phyloP scores from a whole-genome alignment of 1,284 basidiomycete species.

The Phylloboletellus chloephorus region DNA sequence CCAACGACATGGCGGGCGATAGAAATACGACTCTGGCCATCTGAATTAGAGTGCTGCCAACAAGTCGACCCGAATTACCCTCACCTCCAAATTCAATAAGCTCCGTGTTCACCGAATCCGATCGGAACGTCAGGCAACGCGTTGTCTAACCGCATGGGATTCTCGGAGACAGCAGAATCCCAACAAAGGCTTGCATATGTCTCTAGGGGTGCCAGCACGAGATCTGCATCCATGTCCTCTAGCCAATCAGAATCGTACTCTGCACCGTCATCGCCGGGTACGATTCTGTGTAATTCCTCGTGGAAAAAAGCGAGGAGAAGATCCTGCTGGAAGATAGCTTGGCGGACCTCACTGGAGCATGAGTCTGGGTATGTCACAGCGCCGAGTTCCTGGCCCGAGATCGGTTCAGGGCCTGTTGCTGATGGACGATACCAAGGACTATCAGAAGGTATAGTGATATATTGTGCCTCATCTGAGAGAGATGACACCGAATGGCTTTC shows the following conservation, averaged over 20 bases:
- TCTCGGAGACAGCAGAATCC: constrained; percentile 24
- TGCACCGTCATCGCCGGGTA: constrained; percentile 12
- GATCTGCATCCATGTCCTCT: constrained; percentile 25
- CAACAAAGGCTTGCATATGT: constrained; percentile 29
- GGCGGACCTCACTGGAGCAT: constrained; percentile 30
- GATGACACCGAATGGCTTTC: constrained; percentile 19
- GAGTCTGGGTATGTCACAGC: constrained; percentile 21
- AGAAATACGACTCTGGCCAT: not conserved
- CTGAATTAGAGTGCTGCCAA: constrained; percentile 5
- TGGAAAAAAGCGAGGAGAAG: constrained; percentile 30
- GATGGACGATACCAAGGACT: constrained; percentile 31
- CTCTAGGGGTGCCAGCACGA: constrained; percentile 26
- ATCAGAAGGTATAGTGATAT: constrained; percentile 27
- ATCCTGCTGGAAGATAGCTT: constrained; percentile 30
- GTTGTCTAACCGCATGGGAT: constrained; percentile 3
- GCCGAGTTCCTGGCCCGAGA: constrained; percentile 17
- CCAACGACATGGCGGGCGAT: constrained; percentile 14
- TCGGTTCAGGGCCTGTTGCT: constrained; percentile 18
- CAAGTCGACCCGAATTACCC: not conserved
- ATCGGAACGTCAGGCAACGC: constrained; percentile 25
- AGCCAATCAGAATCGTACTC: constrained; percentile 26
- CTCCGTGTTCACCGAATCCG: constrained; percentile 24
- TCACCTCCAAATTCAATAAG: constrained; percentile 16
- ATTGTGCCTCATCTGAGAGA: constrained; percentile 23
- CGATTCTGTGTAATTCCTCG: constrained; percentile 22